Percentiles rank a stretch among this genome's conserved stretches.
Evolutionary conservation across 2,329 filamentous ascomycete species (phyloP).

Genomic region (Sordariomycetes sp.): DNA sequence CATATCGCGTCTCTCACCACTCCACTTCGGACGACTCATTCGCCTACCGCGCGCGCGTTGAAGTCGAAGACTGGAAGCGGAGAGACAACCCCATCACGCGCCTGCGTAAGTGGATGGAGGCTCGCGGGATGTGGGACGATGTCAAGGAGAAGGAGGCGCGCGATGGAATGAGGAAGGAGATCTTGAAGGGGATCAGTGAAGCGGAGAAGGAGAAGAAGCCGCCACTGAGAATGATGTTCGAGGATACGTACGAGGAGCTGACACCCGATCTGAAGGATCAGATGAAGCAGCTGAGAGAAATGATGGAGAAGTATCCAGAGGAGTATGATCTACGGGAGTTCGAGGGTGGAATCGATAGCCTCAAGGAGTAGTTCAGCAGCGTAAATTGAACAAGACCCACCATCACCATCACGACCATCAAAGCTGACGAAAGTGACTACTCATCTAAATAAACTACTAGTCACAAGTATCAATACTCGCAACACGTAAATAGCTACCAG

Average conservation of each 20-base stretch:
- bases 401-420: no score
- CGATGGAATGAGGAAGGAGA: slow-evolving; percentile 57
- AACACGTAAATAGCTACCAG: no score
- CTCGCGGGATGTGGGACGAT: slow-evolving; percentile 75
- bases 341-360: slow-evolving; percentile 61
- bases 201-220: slow-evolving; percentile 79
- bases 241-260: slow-evolving; percentile 81
- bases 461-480: no score
- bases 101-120: slow-evolving; percentile 84
- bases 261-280: slow-evolving; percentile 72
- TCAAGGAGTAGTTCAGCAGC: slow-evolving; percentile 39
- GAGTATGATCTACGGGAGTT: slow-evolving; percentile 80
- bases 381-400: no score
- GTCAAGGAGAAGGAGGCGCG: slow-evolving; percentile 67
- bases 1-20: slow-evolving; percentile 95
- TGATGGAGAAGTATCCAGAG: slow-evolving; percentile 77
- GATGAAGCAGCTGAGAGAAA: slow-evolving; percentile 59
- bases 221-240: slow-evolving; percentile 63
- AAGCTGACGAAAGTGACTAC: no score
- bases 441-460: no score
- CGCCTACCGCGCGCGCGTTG: slow-evolving; percentile 84
- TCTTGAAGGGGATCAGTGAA: slow-evolving; percentile 71
- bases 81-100: slow-evolving; percentile 83
- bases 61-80: slow-evolving; percentile 93
- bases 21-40: slow-evolving; percentile 96